A percentile compares a stretch with the other conserved stretches of the same genome.
These are phyloP conservation scores for Entoloma clypeatum DNA, from an alignment of 1,284 basidiomycete species.

Conservation along the genomic window DNA sequence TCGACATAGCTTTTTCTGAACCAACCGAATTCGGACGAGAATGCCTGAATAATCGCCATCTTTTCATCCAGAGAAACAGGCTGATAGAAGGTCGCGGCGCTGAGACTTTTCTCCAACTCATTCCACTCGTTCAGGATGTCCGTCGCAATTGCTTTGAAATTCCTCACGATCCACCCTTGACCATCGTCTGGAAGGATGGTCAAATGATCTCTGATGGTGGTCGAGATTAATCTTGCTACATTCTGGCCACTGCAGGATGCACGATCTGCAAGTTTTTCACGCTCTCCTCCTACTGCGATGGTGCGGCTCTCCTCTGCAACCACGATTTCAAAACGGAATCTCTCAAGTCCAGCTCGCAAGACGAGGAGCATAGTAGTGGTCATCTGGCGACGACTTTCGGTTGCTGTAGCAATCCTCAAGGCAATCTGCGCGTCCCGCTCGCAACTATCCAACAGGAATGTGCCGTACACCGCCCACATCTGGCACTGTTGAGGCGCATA, in stretches of 20 bases:
- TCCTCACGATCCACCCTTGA: conserved; percentile 28
- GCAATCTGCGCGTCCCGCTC: conserved; percentile 17
- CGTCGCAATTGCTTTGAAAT: conserved; percentile 24
- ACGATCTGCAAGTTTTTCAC: conserved; percentile 17
- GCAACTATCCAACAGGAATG: conserved; percentile 21
- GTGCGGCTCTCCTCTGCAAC: conserved; percentile 24
- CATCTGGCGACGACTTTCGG: conserved; percentile 38
- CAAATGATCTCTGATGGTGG: conserved; percentile 18
- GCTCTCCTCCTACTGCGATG: conserved; percentile 8
- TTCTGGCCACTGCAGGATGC: conserved; percentile 9
- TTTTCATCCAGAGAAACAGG: conserved; percentile 47
- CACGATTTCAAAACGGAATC: conserved; percentile 34
- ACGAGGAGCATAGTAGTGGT: conserved; percentile 32
- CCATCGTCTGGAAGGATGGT: conserved; percentile 18
- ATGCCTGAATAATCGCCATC: conserved; percentile 41
- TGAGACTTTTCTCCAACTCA: conserved; percentile 27
- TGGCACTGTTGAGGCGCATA: conserved; percentile 16
- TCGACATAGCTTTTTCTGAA: too few species aligned
- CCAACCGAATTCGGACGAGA: conserved; percentile 46
- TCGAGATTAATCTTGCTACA: conserved; percentile 7
- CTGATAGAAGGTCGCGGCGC: conserved; percentile 31
- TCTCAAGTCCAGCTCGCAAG: conserved; percentile 39
- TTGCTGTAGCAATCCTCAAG: conserved; percentile 29
- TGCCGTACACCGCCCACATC: conserved; percentile 23
- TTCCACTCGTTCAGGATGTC: conserved; percentile 30